phyloP scores from a whole-genome alignment of 306 rosid genomes.

The Gleditsia sinensis region DNA sequence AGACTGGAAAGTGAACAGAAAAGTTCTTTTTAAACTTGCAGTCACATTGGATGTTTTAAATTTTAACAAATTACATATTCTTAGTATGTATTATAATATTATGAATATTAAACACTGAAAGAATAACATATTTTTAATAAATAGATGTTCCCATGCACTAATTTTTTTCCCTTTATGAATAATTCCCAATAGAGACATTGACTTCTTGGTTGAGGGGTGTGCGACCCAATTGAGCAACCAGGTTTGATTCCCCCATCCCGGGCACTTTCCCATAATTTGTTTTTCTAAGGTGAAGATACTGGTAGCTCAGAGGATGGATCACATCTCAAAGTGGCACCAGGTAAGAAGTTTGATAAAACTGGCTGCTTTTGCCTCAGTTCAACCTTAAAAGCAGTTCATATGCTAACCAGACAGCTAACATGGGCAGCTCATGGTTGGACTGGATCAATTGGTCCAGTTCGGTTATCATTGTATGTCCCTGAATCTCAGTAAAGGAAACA shows the following conservation, averaged over 20 bases:
- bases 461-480: neutral
- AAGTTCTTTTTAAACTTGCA: neutral
- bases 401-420: neutral
- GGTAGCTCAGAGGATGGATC: neutral
- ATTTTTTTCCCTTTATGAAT: neutral
- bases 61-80: neutral
- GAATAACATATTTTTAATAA: neutral
- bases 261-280: neutral
- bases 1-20: neutral
- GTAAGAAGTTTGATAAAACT: neutral
- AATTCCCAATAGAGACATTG: neutral
- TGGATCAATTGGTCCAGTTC: neutral
- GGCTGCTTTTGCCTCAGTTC: neutral
- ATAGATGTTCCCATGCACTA: neutral
- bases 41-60: neutral
- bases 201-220: neutral
- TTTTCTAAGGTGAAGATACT: neutral
- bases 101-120: neutral
- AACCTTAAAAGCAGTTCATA: neutral
- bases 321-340: neutral
- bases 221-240: neutral
- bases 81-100: too few relatives aligned
- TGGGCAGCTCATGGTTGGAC: neutral
- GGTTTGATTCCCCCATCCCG: neutral
- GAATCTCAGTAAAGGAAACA: constrained; percentile 12